These are phyloP conservation scores for Cubamyces lactineus DNA, from an alignment of 768 basidiomycete species.

Conservation along the genomic window DNA sequence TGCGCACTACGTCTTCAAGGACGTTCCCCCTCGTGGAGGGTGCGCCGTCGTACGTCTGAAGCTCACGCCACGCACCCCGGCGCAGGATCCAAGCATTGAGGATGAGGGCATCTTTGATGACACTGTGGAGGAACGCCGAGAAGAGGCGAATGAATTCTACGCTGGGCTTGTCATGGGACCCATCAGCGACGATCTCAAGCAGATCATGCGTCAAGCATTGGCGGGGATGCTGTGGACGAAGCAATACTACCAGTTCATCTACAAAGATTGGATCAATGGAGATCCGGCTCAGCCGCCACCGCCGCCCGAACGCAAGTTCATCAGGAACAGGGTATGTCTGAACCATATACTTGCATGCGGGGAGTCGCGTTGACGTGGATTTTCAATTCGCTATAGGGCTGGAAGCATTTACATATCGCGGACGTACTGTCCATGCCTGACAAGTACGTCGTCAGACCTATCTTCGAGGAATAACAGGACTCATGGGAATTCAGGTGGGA, in stretches of 20 bases:
- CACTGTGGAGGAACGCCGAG: conserved; percentile 83
- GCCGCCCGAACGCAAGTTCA: conserved; percentile 82
- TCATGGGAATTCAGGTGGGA: conserved; percentile 72
- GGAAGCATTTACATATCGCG: conserved; percentile 94
- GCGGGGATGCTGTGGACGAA: conserved; percentile 99
- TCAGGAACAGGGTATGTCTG: conserved; percentile 75
- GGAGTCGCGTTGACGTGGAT: not conserved
- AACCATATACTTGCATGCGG: not conserved
- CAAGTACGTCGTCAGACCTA: conserved; percentile 58
- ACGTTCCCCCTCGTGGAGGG: conserved; percentile 90
- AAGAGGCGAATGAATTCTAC: conserved; percentile 98
- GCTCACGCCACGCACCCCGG: conserved; percentile 75
- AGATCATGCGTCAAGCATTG: conserved; percentile 95
- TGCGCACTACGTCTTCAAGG: conserved; percentile 85
- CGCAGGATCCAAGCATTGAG: conserved; percentile 77
- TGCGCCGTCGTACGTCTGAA: conserved; percentile 95
- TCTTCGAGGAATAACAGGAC: not conserved
- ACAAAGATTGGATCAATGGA: conserved; percentile 95
- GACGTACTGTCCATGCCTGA: conserved; percentile 99
- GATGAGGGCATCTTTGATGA: conserved; percentile 93
- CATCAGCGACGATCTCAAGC: conserved; percentile 89
- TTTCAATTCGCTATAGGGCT: conserved; percentile 57
- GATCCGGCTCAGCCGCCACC: conserved; percentile 96
- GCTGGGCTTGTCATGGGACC: conserved; percentile 75
- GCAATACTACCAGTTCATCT: conserved; percentile 95